phyloP scores from a whole-genome alignment of 2,329 filamentous ascomycete genomes.

The Falciphora oryzae region DNA sequence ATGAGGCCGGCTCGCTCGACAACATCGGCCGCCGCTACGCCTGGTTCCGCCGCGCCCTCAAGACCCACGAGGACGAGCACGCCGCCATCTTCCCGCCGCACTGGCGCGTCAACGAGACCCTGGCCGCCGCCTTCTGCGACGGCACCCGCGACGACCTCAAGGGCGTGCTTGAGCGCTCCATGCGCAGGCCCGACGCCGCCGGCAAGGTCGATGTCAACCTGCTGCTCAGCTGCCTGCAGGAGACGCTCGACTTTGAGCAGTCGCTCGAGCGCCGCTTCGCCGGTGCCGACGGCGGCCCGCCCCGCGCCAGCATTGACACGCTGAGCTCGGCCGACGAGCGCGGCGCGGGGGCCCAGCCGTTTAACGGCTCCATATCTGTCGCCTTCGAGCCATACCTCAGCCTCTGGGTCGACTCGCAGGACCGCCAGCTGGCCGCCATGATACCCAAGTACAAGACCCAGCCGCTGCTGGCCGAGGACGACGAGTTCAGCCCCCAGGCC shows the following conservation, averaged over 20 bases:
- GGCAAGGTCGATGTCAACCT: conserved; percentile 79
- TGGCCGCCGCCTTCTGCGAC: conserved; percentile 91
- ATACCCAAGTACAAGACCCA: conserved; percentile 85
- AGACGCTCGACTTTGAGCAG: conserved; percentile 96
- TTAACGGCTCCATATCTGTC: conserved; percentile 87
- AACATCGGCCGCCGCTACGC: conserved; percentile 93
- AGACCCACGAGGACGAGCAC: conserved; percentile 93
- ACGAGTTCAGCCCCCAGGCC: conserved; percentile 85
- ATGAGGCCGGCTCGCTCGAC: conserved; percentile 92
- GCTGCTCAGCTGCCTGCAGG: conserved; percentile 81
- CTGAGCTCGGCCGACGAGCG: conserved; percentile 58
- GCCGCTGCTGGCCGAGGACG: conserved; percentile 72
- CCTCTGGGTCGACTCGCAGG: conserved; percentile 94
- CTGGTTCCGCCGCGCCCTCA: conserved; percentile 94
- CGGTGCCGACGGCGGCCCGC: conserved; percentile 37
- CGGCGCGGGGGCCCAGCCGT: conserved; percentile 54
- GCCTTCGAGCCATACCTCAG: conserved; percentile 94
- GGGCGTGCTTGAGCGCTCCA: conserved; percentile 81
- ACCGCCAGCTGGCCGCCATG: conserved; percentile 75
- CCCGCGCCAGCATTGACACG: conserved; percentile 83
- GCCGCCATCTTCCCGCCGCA: conserved; percentile 76
- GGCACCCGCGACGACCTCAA: conserved; percentile 94
- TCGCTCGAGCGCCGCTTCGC: conserved; percentile 79
- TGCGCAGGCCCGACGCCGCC: conserved; percentile 64
- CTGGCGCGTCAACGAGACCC: conserved; percentile 86